phyloP scores from a whole-genome alignment of 2,329 filamentous ascomycete genomes.

The Sarocladium oryzae region DNA sequence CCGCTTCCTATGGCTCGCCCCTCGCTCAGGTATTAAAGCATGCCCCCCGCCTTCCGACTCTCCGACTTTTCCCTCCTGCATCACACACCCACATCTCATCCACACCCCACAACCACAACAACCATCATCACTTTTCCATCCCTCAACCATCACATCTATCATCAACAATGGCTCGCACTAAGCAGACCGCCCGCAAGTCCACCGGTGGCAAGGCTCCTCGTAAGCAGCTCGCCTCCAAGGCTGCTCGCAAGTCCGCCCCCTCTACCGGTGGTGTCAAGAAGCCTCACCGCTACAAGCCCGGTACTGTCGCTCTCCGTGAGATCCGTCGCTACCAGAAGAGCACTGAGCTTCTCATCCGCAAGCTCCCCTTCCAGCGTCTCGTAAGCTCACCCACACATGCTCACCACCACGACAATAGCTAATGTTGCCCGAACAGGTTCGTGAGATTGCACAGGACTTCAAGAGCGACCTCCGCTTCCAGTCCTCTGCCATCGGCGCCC shows the following conservation, averaged over 20 bases:
- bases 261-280: conserved; percentile 97
- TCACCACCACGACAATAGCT: conserved; percentile 7
- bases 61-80: conserved; percentile 34
- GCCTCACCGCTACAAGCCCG: conserved; percentile 84
- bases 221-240: conserved; percentile 99
- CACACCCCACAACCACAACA: conserved; percentile 21
- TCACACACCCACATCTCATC: conserved; percentile 28
- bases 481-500: conserved; percentile 91
- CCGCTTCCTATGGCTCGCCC: conserved; percentile 23
- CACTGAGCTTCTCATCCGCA: conserved; percentile 91
- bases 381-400: conserved; percentile 36
- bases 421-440: conserved; percentile 46
- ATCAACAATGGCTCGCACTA: conserved; percentile 55
- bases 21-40: conserved; percentile 33
- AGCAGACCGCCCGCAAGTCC: conserved; percentile 68
- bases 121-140: conserved; percentile 19
- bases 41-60: conserved; percentile 35
- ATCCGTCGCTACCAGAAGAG: conserved; percentile 98
- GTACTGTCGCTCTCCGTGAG: conserved; percentile 95
- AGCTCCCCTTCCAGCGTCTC: conserved; percentile 95
- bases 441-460: conserved; percentile 95
- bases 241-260: conserved; percentile 91
- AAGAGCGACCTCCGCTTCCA: conserved; percentile 97
- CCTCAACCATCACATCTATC: conserved; percentile 26
- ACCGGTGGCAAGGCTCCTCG: conserved; percentile 72